phyloP scores from a whole-genome alignment of 805 yeast species.

The Wickerhamomyces hampshirensis region DNA sequence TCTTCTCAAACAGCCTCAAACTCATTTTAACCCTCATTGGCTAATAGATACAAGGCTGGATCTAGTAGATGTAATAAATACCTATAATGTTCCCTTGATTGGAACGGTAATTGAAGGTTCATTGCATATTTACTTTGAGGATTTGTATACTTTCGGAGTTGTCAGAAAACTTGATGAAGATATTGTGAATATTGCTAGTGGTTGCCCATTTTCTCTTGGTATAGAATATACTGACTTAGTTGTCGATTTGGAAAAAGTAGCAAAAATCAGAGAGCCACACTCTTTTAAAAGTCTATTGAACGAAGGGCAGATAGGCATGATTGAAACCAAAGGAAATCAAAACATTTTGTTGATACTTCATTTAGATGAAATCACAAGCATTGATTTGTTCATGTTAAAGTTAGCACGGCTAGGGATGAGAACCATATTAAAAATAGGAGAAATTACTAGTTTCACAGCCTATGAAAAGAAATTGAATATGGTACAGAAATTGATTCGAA shows the following conservation, averaged over 20 bases:
- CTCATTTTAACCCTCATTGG: background rate
- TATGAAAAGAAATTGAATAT: background rate
- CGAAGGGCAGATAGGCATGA: constrained; percentile 10
- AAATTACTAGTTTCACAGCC: constrained; percentile 1
- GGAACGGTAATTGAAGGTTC: constrained; percentile 7
- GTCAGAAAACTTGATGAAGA: constrained; percentile 1
- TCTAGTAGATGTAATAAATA: constrained; percentile 2
- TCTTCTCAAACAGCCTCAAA: no score
- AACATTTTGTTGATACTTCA: constrained; percentile 5
- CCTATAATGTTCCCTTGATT: background rate
- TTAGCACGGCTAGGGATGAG: constrained; percentile 5
- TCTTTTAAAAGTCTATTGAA: constrained; percentile 6
- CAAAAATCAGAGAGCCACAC: constrained; percentile 1
- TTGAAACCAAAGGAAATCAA: constrained; percentile 5
- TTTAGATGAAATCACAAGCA: background rate
- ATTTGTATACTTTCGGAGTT: constrained; percentile 8
- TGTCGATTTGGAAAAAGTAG: constrained; percentile 1
- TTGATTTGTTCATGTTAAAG: background rate
- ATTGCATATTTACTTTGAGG: constrained; percentile 13
- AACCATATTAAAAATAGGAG: constrained; percentile 1
- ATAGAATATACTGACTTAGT: background rate
- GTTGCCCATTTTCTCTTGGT: constrained; percentile 5
- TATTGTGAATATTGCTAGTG: constrained; percentile 7
- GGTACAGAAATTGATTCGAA: constrained; percentile 1
- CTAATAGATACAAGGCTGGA: constrained; percentile 8